Conservation (phyloP, 176 grass and related monocot species). For the Rhipidocladum racemiflorum region DNA sequence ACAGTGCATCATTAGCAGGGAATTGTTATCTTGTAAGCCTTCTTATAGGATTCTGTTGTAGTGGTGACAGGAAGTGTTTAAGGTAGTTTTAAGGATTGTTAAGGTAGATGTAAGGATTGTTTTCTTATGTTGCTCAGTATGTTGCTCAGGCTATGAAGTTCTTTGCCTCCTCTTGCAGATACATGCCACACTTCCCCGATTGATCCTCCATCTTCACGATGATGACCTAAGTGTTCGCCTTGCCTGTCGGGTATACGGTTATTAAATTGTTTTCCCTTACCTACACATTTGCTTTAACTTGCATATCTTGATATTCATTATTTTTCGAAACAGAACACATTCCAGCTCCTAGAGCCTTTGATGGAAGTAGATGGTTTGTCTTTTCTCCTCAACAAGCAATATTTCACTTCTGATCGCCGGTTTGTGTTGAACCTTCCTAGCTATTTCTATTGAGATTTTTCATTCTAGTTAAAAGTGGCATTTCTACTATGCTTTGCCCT, state of each 20-base stretch:
- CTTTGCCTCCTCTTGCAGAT: conserved; percentile 26
- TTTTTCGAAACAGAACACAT: conserved; percentile 65
- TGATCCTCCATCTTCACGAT: conserved; percentile 67
- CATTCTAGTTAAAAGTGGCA: conserved; percentile 8
- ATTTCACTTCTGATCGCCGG: conserved; percentile 86
- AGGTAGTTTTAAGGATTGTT: conserved; percentile 12
- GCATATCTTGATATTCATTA: conserved; percentile 9
- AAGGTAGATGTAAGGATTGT: conserved; percentile 21
- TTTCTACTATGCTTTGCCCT: conserved; percentile 13
- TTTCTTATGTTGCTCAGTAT: conserved; percentile 16
- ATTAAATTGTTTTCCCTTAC: background rate
- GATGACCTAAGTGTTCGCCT: conserved; percentile 60
- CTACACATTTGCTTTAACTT: conserved; percentile 11
- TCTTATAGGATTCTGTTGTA: conserved; percentile 7
- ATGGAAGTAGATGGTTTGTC: conserved; percentile 81
- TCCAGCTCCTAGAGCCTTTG: conserved; percentile 68
- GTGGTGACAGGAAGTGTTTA: conserved; percentile 14
- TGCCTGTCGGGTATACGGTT: conserved; percentile 60
- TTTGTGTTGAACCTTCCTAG: conserved; percentile 47
- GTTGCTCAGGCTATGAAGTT: background rate
- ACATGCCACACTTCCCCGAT: conserved; percentile 61
- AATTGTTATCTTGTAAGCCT: conserved; percentile 5
- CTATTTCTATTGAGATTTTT: conserved; percentile 28
- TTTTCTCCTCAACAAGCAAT: conserved; percentile 67
- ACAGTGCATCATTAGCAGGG: conserved; percentile 15